phyloP scores from a whole-genome alignment of 2,329 filamentous ascomycete species.

The Aspergillus pseudonomiae region DNA sequence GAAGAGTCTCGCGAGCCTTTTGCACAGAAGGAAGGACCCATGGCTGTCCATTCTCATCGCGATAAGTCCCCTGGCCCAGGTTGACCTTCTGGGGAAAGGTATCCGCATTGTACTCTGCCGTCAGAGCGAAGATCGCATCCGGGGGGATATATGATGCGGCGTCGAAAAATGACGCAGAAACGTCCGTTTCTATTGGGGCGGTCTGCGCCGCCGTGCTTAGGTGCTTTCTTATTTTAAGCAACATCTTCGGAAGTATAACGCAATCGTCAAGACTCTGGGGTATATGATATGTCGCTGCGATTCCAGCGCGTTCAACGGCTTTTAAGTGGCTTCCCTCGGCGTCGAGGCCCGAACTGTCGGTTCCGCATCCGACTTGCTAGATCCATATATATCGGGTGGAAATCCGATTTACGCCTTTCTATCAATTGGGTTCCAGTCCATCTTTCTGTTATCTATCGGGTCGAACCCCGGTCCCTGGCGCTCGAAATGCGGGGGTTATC shows the following conservation, averaged over 20 bases:
- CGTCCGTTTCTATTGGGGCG: not conserved
- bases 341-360: not conserved
- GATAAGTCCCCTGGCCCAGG: constrained; percentile 88
- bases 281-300: not conserved
- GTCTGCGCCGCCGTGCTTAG: not conserved
- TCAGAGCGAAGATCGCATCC: constrained; percentile 31
- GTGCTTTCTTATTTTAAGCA: not conserved
- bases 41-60: constrained; percentile 87
- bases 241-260: not conserved
- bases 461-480: not conserved
- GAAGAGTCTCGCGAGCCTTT: constrained; percentile 17
- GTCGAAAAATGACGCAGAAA: constrained; percentile 19
- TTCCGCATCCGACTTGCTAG: not conserved
- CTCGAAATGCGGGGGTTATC: not conserved
- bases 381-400: not conserved
- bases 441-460: not conserved
- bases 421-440: not conserved
- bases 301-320: not conserved
- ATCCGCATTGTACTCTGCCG: constrained; percentile 68
- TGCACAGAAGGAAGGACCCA: constrained; percentile 94
- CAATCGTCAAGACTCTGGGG: too few relatives aligned
- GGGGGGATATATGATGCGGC: constrained; percentile 21
- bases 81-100: constrained; percentile 76
- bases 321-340: not conserved
- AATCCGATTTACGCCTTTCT: not conserved